Evolutionary conservation across 129 eudicot species (phyloP), one percentile per base, ranked within the genome.

Genomic region (Lonicera japonica): DNA sequence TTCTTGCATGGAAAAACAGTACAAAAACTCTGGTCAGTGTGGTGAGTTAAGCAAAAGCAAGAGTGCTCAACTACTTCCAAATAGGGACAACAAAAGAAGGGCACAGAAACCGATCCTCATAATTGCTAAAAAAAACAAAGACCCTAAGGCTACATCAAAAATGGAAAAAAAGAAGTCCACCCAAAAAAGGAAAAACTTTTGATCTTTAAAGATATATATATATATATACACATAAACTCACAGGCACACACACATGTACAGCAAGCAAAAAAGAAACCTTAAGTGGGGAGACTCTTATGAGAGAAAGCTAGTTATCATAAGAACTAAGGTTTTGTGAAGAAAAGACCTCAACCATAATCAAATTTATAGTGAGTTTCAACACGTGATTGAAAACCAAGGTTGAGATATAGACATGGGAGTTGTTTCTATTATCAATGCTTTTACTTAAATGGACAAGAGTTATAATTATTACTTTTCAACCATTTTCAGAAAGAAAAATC

Each of bases 401-500:
- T 21, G 11, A 29, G 21, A 60, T 23, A 47, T 24, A 24, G 56
- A 22, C 69, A 67, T 48, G 40, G 43, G 60, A 29, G 36, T 29
- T 29, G 47, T 58, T 23, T 38, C 54, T 4, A 46, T 38, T 56
- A 73, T 36, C 61, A 48, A 3, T 24, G 34, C 36, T 25, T 68
- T 25, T 0, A 53, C 60, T 39, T 21, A 61, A 25, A 53, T 15
- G 11, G 65, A 20, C 12, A 21, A 45, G 15, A 24, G 60, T 70
- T 21, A 29, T 29, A 29, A 65, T 65, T 65, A 76, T 60, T 25
- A 20, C 43, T 15, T 46, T 53, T 58, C 29, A 64, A 34, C 52
- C 47, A 66, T 36, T 54, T 43, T 39, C 24, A 66, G 43, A 45
- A 59, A 21, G 66, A 29, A 45, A 60, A 54, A 61, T 76, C 53